Base-by-base conservation (phyloP, 371 early-diverging fungal species). In the Nematocida ausubeli region DNA sequence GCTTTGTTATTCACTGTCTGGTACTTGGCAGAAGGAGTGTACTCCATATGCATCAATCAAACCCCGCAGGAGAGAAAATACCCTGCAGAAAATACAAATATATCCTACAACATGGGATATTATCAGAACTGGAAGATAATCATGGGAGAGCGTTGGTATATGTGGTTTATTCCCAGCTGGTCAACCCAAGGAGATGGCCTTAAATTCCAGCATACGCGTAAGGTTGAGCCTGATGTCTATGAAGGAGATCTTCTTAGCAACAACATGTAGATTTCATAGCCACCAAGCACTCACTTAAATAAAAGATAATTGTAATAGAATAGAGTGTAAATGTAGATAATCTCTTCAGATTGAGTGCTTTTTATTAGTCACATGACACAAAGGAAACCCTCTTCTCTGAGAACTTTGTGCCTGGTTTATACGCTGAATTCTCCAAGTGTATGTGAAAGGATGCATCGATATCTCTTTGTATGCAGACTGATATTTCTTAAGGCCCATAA, bases 31-130 rank as follows among this genome's bases (percentile, higher is more conserved):
- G 47, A 49, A 34, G 42, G 35, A 0, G 30, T 64, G n/a, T 54
- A 54, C 42, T 75, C 56, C 30, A 54, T 75, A 22, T 51, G 80
- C 65, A 44, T 42, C 3, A 75, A 75, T 40, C 39, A 75, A 50
- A 75, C 78, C 12, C 56, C 50, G n/a, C 39, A 64, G 34, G 78
- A 75, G 58, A 52, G 78, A 32, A 52, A 34, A 9, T 35, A 75
- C 19, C 56, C 64, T 14, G 16, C 34, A 6, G 60, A 51, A 40
- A 63, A 75, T 26, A 64, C 60, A 19, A 66, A 26, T 34, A 75
- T 75, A 84, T 96, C 98, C 2, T 98, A 95, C 86, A 90, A 96
- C 85, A 84, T 95, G 62, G 95, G 96, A 3, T 69, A 88, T 4
- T 80, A 87, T 68, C 86, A 87, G 54, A 95, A 95, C 73, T 87